These are phyloP conservation scores for Blastomyces parvus DNA, from an alignment of 2,329 filamentous ascomycete species.

Conservation along the genomic window DNA sequence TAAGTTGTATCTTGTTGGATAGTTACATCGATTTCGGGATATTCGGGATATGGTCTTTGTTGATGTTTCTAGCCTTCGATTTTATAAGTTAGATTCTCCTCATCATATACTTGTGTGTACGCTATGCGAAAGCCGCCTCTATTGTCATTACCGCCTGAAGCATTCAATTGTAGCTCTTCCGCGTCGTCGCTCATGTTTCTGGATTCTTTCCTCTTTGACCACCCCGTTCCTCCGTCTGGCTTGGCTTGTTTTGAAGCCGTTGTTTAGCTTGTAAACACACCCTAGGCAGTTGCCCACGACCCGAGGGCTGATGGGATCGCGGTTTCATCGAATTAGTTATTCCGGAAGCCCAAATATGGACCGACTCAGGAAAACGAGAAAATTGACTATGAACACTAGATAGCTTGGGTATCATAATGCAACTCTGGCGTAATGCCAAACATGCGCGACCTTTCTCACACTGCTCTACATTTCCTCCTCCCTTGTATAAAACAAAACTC, in stretches of 20 bases:
- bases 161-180: background rate
- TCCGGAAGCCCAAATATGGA: background rate
- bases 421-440: background rate
- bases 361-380: background rate
- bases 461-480: background rate
- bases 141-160: background rate
- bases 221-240: background rate
- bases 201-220: background rate
- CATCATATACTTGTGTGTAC: slow-evolving; percentile 3
- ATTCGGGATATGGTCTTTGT: background rate
- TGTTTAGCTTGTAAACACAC: background rate
- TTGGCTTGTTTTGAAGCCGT: background rate
- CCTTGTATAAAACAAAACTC: background rate
- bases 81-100: background rate
- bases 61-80: background rate
- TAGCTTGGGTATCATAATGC: background rate
- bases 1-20: background rate
- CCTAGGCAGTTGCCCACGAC: background rate
- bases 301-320: background rate
- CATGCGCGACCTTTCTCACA: background rate
- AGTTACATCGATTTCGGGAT: background rate
- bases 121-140: background rate
- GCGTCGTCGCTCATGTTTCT: background rate
- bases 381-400: background rate
- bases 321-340: background rate